phyloP scores from a whole-genome alignment of 78 protist genomes.

The Dictyostelium firmibasis region DNA sequence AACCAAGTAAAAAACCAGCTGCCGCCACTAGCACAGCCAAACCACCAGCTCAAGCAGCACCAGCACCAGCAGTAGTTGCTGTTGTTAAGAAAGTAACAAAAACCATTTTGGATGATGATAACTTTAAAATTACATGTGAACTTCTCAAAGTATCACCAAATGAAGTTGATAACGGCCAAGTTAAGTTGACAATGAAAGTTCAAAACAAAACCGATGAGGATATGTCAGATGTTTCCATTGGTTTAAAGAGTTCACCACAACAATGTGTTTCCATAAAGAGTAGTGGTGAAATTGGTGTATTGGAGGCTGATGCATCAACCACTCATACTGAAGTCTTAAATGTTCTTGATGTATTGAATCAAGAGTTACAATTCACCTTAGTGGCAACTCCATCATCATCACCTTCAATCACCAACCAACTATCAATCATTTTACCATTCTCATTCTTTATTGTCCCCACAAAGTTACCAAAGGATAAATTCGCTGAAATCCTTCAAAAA shows the following conservation, averaged over 20 bases:
- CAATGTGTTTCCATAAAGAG: neutral
- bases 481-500: slow-evolving; percentile 72
- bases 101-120: neutral
- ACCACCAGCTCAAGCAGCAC: neutral
- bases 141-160: neutral
- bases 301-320: slow-evolving; percentile 23
- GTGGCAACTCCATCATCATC: slow-evolving; percentile 24
- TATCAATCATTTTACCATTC: slow-evolving; percentile 12
- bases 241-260: neutral
- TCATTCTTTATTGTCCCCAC: neutral
- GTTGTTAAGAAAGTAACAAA: neutral
- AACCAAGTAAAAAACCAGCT: neutral
- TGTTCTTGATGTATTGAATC: neutral
- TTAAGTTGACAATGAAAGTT: slow-evolving; percentile 30
- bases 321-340: neutral
- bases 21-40: neutral
- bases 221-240: slow-evolving; percentile 43
- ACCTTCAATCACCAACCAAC: neutral
- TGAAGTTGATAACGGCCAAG: neutral
- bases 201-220: slow-evolving; percentile 72
- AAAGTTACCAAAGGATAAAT: slow-evolving; percentile 52
- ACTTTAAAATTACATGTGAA: neutral
- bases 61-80: neutral
- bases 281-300: slow-evolving; percentile 56
- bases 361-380: neutral